Percentiles rank a stretch among this genome's conserved stretches.
Evolutionary conservation across 2,329 filamentous ascomycete genomes (phyloP).

Genomic region (Penicillium capsulatum): DNA sequence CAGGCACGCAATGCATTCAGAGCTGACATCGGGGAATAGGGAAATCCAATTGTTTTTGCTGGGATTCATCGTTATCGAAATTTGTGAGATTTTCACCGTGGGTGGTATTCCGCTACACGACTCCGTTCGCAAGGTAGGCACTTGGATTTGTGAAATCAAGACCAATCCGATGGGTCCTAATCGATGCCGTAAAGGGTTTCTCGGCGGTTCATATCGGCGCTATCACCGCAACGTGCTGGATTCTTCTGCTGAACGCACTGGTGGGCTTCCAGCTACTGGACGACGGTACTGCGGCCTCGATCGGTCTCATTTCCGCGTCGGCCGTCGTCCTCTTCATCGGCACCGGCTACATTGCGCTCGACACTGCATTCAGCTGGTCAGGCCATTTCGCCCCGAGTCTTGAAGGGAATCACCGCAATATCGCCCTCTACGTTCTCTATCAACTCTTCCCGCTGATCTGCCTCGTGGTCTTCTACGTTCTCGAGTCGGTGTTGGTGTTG

Average conservation of each 20-base stretch:
- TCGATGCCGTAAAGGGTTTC: slow-evolving; percentile 58
- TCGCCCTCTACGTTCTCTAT: slow-evolving; percentile 90
- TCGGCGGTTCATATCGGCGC: slow-evolving; percentile 85
- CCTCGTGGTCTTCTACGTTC: slow-evolving; percentile 77
- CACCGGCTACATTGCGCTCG: slow-evolving; percentile 90
- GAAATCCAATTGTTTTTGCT: slow-evolving; percentile 95
- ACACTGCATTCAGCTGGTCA: slow-evolving; percentile 86
- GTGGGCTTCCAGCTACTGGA: slow-evolving; percentile 93
- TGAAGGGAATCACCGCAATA: slow-evolving; percentile 60
- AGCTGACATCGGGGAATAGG: slow-evolving; percentile 47
- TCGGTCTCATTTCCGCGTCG: slow-evolving; percentile 70
- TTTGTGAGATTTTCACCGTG: slow-evolving; percentile 95
- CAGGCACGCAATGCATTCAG: not conserved
- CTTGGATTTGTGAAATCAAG: not conserved
- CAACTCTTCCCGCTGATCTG: slow-evolving; percentile 85
- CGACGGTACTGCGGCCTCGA: slow-evolving; percentile 80
- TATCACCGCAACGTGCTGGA: slow-evolving; percentile 83
- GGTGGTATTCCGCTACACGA: slow-evolving; percentile 76
- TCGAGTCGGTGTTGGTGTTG: slow-evolving; percentile 80
- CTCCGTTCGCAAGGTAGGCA: slow-evolving; percentile 61
- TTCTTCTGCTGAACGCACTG: slow-evolving; percentile 83
- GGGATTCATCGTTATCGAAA: slow-evolving; percentile 78
- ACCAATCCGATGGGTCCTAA: not conserved
- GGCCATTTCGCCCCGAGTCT: slow-evolving; percentile 65
- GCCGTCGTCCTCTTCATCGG: slow-evolving; percentile 73